Evolutionary conservation across 805 yeast genomes (phyloP), one percentile per base, ranked within the genome.

Genomic region (Sugiyamaella marilandica): DNA sequence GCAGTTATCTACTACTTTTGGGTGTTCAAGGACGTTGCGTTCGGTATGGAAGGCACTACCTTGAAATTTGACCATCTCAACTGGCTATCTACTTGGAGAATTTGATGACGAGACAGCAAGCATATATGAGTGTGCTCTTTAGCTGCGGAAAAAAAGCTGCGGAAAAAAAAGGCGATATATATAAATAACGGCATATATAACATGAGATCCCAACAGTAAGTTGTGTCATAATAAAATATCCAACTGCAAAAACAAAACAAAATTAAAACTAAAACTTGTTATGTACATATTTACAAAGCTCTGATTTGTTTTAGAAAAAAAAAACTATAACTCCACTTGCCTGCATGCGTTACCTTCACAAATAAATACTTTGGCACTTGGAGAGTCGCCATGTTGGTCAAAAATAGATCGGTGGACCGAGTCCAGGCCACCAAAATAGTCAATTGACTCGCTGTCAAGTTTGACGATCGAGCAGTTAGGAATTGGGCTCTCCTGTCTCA

Each of bases 41-140:
- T 85, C 60, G 98, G 98, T 50, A 87, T 92, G 95, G 66, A 65
- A 10, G 86, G 85, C 19, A 72, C 75, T 45, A 73, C 72, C 37
- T 57, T 63, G 1, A 71, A 79, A 47, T 85, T 69, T 66, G 62
- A 64, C 47, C 71, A 81, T 64, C 70, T 86, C 62, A 74, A 77
- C 60, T 71, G 85, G 72, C 65, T 84, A 50, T 65, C 69, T 11
- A 65, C 80, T 7, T 84, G 91, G 91, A 77, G 76, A 53, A 70
- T 77, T 36, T 67, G 55, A 37, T 24, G 29, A 24, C n/a, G n/a
- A 24, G 29, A 7, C 29, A 24, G 29, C 29, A 7, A 24, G 7
- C 3, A 24, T 3, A 24, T 24, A 24, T 24, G 29, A 24, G 7
- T 24, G 7, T 24, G 7, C 7, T 26, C 8, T 8, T 10, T 16